Percentiles rank a stretch among this genome's conserved stretches.
Conservation (phyloP, 2,329 filamentous ascomycete species). For the Fusarium nygamai region DNA sequence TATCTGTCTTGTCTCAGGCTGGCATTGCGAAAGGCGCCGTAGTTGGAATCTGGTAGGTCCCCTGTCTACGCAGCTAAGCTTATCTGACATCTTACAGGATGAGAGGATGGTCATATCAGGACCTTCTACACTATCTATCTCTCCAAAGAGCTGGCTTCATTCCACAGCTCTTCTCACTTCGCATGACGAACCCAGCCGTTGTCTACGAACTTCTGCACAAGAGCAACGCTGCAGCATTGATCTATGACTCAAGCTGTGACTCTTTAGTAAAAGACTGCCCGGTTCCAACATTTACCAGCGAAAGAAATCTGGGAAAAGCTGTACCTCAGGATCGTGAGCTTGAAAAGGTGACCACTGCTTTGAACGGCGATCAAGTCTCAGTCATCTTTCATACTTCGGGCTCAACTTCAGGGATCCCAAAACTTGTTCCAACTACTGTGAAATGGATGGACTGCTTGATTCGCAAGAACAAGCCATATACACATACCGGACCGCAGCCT, state of each 20-base stretch:
- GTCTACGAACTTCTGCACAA: neutral
- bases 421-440: neutral
- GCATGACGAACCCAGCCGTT: neutral
- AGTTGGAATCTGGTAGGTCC: neutral
- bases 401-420: conserved; percentile 6
- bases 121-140: neutral
- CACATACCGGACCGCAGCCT: neutral
- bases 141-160: neutral
- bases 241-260: neutral
- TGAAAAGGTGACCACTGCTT: neutral
- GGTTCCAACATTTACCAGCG: neutral
- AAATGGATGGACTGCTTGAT: conserved; percentile 13
- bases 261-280: neutral
- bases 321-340: neutral
- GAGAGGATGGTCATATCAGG: neutral
- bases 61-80: rapidly evolving
- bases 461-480: neutral
- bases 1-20: neutral
- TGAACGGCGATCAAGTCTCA: neutral
- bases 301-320: rapidly evolving
- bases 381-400: conserved; percentile 3
- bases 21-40: neutral
- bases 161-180: neutral
- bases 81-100: neutral
- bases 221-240: neutral